Evolutionary conservation across 345 rosid genomes (phyloP).

Genomic region (Eucalyptus pauciflora): DNA sequence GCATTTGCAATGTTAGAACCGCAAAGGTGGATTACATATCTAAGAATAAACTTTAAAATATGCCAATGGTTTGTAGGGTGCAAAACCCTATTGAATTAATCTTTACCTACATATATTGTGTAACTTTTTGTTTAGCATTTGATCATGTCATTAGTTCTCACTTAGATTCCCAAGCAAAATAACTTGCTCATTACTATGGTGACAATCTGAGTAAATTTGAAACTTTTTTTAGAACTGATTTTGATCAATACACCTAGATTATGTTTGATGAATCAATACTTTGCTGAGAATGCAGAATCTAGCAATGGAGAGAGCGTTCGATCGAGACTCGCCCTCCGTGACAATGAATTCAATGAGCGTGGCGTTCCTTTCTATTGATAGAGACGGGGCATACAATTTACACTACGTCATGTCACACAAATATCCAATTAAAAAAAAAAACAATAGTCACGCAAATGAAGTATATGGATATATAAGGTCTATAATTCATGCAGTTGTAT

Average conservation of each 20-base stretch:
- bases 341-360: background rate
- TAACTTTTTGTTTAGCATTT: background rate
- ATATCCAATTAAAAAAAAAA: no score
- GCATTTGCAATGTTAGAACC: no score
- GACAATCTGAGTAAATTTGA: background rate
- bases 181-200: background rate
- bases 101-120: background rate
- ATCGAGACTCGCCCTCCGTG: background rate
- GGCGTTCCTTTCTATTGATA: background rate
- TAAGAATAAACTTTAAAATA: background rate
- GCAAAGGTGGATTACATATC: background rate
- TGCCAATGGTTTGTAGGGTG: background rate
- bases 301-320: background rate
- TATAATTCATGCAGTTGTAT: no score
- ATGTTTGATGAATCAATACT: background rate
- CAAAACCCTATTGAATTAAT: background rate
- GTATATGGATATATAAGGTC: no score
- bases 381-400: background rate
- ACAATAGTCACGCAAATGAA: no score
- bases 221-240: background rate
- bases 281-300: background rate
- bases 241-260: background rate
- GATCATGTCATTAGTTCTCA: background rate
- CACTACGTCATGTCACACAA: no score
- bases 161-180: background rate